phyloP scores from a whole-genome alignment of 2,329 filamentous ascomycete genomes.

The Helotiales sp. region DNA sequence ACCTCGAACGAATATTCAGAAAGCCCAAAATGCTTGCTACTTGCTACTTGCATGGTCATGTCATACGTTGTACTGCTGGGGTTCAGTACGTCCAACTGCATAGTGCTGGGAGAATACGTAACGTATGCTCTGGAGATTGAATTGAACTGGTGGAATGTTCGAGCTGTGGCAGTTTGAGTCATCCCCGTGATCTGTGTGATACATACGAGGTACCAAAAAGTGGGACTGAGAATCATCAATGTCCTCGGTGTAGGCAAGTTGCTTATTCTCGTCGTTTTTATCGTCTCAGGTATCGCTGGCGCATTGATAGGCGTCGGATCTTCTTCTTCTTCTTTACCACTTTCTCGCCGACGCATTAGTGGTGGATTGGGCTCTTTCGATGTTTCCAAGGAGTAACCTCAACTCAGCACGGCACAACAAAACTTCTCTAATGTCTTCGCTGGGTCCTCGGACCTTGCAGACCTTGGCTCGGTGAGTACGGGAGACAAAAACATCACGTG shows the following conservation, averaged over 20 bases:
- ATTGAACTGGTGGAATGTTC: slow-evolving; percentile 54
- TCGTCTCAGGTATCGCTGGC: slow-evolving; percentile 50
- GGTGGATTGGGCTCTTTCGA: slow-evolving; percentile 27
- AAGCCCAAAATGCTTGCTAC: slow-evolving; percentile 56
- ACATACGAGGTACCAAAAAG: slow-evolving; percentile 52
- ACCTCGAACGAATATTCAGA: slow-evolving; percentile 58
- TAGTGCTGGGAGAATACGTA: slow-evolving; percentile 57
- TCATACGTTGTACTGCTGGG: slow-evolving; percentile 55
- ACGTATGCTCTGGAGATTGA: slow-evolving; percentile 51
- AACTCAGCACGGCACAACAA: slow-evolving; percentile 44
- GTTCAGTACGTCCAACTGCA: slow-evolving; percentile 57
- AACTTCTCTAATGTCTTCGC: slow-evolving; percentile 50
- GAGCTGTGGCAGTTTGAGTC: slow-evolving; percentile 52
- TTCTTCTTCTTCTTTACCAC: slow-evolving; percentile 23
- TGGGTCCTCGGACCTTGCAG: slow-evolving; percentile 42
- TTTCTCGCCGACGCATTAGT: slow-evolving; percentile 29
- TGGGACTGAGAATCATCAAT: slow-evolving; percentile 55
- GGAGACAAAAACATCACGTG: not conserved
- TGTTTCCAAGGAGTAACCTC: slow-evolving; percentile 15
- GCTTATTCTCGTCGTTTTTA: slow-evolving; percentile 53
- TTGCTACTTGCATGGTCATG: slow-evolving; percentile 59
- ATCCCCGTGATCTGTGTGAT: slow-evolving; percentile 54
- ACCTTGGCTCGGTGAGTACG: not conserved
- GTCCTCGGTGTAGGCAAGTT: slow-evolving; percentile 55
- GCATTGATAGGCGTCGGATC: slow-evolving; percentile 43